Evolutionary conservation across 2,329 filamentous ascomycete species (phyloP).

Genomic region (Phyllachora maydis): DNA sequence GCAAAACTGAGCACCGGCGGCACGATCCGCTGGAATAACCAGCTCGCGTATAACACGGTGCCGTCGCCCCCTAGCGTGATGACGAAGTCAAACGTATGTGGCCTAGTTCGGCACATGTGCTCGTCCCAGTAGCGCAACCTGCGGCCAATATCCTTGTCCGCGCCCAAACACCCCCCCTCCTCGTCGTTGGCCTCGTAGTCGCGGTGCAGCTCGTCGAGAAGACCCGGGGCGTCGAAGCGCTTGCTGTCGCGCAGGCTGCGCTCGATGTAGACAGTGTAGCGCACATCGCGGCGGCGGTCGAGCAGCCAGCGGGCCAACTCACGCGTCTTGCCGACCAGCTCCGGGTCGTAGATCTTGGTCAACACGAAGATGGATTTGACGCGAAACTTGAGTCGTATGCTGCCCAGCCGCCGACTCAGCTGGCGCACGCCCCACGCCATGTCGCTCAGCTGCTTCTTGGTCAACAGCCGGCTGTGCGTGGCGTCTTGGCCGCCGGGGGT

Average conservation of each 20-base stretch:
- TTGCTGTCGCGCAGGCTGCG: slow-evolving; percentile 49
- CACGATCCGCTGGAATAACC: slow-evolving; percentile 90
- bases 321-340: slow-evolving; percentile 55
- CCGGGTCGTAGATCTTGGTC: slow-evolving; percentile 78
- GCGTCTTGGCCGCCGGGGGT: too few species aligned
- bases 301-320: slow-evolving; percentile 68
- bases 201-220: slow-evolving; percentile 39
- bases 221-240: slow-evolving; percentile 49
- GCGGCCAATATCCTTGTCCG: slow-evolving; percentile 15
- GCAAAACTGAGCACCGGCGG: slow-evolving; percentile 86
- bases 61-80: slow-evolving; percentile 86
- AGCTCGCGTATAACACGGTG: slow-evolving; percentile 91
- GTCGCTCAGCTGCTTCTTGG: slow-evolving; percentile 84
- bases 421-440: slow-evolving; percentile 95
- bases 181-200: slow-evolving; percentile 15
- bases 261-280: slow-evolving; percentile 71
- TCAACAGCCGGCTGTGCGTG: slow-evolving; percentile 53
- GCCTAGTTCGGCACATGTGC: slow-evolving; percentile 53
- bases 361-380: slow-evolving; percentile 73
- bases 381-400: slow-evolving; percentile 61
- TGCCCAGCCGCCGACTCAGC: slow-evolving; percentile 67
- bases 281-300: slow-evolving; percentile 40
- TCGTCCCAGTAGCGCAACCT: slow-evolving; percentile 71
- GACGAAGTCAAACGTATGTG: slow-evolving; percentile 84
- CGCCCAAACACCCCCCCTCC: too few species aligned